Evolutionary conservation across 441 rosid species (phyloP).

Genomic region (Aleurites moluccanus): DNA sequence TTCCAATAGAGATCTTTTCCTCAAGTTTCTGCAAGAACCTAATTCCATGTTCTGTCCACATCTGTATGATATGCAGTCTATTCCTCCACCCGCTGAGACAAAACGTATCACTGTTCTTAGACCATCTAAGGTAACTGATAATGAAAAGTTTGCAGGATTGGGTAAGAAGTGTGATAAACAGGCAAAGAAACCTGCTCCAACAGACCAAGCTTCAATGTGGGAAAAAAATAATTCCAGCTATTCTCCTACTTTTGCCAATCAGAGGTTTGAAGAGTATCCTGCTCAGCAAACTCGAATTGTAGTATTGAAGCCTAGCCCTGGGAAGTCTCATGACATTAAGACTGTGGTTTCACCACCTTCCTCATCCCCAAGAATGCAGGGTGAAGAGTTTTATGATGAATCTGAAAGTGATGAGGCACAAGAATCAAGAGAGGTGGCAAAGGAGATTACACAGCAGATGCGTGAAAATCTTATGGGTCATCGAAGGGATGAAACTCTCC

Average conservation of each 20-base stretch:
- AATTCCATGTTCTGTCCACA: constrained; percentile 64
- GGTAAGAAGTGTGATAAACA: constrained; percentile 50
- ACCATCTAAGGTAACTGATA: constrained; percentile 69
- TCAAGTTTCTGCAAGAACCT: constrained; percentile 76
- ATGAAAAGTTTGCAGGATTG: constrained; percentile 43
- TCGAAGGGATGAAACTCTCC: constrained; percentile 61
- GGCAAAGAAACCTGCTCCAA: constrained; percentile 41
- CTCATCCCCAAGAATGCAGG: constrained; percentile 45
- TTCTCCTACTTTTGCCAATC: constrained; percentile 41
- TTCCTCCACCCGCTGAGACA: constrained; percentile 63
- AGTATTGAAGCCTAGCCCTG: constrained; percentile 85
- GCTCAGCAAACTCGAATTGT: constrained; percentile 80
- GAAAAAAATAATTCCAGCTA: constrained; percentile 39
- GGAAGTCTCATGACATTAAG: constrained; percentile 49
- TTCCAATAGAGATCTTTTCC: constrained; percentile 73
- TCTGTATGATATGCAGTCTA: constrained; percentile 46
- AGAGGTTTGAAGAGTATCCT: constrained; percentile 46
- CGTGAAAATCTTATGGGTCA: constrained; percentile 54
- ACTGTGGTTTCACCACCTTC: constrained; percentile 45
- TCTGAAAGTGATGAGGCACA: constrained; percentile 47
- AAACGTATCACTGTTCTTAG: constrained; percentile 87
- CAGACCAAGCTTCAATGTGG: constrained; percentile 46
- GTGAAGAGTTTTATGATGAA: constrained; percentile 43
- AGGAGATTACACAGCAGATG: constrained; percentile 51
- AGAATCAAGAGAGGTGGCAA: constrained; percentile 65